A percentile compares a stretch with the other conserved stretches of the same genome.
Evolutionary conservation across 2,329 filamentous ascomycete genomes (phyloP).

Genomic region (Alternaria gansuensis): DNA sequence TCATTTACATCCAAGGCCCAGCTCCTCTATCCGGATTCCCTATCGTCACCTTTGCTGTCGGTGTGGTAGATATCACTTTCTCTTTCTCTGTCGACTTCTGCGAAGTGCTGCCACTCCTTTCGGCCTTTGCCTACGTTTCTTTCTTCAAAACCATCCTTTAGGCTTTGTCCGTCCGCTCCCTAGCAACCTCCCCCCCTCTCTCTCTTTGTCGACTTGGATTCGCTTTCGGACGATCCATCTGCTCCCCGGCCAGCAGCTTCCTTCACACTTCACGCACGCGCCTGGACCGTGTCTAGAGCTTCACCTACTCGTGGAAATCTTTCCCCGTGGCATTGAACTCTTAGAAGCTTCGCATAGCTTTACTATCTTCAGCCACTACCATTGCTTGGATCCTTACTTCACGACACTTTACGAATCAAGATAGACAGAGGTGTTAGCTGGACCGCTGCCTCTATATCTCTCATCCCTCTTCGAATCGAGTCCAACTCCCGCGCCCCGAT

Average conservation of each 20-base stretch:
- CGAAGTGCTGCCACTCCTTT: constrained; percentile 56
- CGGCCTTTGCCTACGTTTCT: constrained; percentile 54
- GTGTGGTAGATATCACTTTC: constrained; percentile 51
- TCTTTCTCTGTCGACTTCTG: constrained; percentile 53
- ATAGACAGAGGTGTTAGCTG: constrained; percentile 43
- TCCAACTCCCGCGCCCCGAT: constrained; percentile 17
- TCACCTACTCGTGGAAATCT: constrained; percentile 34
- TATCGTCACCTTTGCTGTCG: constrained; percentile 47
- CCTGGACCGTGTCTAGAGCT: constrained; percentile 50
- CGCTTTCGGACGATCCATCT: constrained; percentile 52
- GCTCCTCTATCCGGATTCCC: constrained; percentile 47
- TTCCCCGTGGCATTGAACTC: constrained; percentile 38
- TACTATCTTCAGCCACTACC: constrained; percentile 40
- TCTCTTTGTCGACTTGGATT: constrained; percentile 45
- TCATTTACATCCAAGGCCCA: constrained; percentile 48
- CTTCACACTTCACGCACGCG: constrained; percentile 44
- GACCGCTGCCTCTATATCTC: constrained; percentile 34
- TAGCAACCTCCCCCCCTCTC: constrained; percentile 40
- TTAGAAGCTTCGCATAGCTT: constrained; percentile 34
- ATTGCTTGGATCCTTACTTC: constrained; percentile 41
- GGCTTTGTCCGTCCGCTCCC: constrained; percentile 54
- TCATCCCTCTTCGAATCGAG: constrained; percentile 15
- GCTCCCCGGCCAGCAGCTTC: constrained; percentile 52
- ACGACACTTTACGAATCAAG: constrained; percentile 48
- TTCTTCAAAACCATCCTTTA: constrained; percentile 43